Conservation (phyloP, 1,139 yeast species). For the Candida sp. region DNA sequence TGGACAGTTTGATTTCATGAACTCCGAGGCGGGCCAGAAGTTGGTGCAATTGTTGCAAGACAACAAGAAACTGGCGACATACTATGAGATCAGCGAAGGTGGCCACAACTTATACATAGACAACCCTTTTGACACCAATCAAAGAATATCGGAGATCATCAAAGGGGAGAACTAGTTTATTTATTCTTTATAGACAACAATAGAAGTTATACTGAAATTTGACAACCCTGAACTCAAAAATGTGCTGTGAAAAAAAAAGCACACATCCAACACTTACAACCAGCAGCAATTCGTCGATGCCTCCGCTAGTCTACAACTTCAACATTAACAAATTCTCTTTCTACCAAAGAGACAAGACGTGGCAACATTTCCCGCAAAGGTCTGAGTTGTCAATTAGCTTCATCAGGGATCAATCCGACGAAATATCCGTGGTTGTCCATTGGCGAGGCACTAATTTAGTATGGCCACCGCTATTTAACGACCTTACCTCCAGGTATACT, state of each 20-base stretch:
- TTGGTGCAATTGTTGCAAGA: constrained; percentile 43
- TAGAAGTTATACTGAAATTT: too few relatives aligned
- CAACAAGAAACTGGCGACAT: constrained; percentile 11
- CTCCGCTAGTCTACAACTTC: constrained; percentile 6
- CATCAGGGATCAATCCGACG: constrained; percentile 10
- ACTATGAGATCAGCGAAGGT: constrained; percentile 40
- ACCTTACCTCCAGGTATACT: not conserved
- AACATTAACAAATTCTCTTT: constrained; percentile 16
- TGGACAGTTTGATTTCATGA: constrained; percentile 92
- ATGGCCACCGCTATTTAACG: constrained; percentile 10
- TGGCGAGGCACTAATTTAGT: constrained; percentile 29
- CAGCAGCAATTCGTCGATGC: not conserved
- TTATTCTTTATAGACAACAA: not conserved
- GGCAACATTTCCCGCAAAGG: constrained; percentile 34
- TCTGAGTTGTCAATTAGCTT: constrained; percentile 25
- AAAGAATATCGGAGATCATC: constrained; percentile 23
- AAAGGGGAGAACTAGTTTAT: not conserved
- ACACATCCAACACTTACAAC: not conserved
- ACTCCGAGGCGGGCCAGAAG: constrained; percentile 68
- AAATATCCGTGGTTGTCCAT: constrained; percentile 15
- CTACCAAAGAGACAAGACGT: constrained; percentile 10
- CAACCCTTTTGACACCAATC: constrained; percentile 60
- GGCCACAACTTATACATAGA: constrained; percentile 53
- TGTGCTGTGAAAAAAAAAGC: not conserved
- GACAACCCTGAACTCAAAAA: too few relatives aligned